Conservation (phyloP, 371 early-diverging fungal species). For the Syncephalastrum contaminatum region DNA sequence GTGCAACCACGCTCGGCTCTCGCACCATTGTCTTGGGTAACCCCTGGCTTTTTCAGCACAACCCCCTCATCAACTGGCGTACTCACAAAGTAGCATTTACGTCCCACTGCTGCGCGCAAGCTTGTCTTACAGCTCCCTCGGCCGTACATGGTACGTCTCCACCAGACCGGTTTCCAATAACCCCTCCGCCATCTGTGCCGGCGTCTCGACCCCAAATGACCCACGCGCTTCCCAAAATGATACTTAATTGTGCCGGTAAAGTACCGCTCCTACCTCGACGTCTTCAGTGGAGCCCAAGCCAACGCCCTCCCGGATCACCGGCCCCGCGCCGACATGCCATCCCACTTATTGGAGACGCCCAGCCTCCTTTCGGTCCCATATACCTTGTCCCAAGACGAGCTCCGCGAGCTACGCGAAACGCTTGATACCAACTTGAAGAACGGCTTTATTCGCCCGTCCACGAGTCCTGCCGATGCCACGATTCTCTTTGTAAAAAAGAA, state of each 20-base stretch:
- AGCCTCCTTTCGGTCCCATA: slow-evolving; percentile 28
- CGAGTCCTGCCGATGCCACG: slow-evolving; percentile 49
- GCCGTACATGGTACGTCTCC: neutral
- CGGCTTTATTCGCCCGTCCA: slow-evolving; percentile 39
- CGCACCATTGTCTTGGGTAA: slow-evolving; percentile 12
- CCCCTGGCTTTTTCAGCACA: slow-evolving; percentile 10
- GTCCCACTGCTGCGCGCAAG: neutral
- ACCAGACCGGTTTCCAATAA: neutral
- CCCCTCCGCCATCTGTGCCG: neutral
- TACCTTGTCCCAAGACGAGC: slow-evolving; percentile 31
- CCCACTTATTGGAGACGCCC: slow-evolving; percentile 13
- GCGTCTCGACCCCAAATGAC: neutral
- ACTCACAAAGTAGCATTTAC: neutral
- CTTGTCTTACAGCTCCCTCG: neutral
- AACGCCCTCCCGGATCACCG: slow-evolving; percentile 20
- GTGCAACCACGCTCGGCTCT: slow-evolving; percentile 1
- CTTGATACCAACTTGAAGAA: slow-evolving; percentile 21
- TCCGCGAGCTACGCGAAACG: slow-evolving; percentile 19
- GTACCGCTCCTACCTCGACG: slow-evolving; percentile 13
- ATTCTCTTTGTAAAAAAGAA: slow-evolving; percentile 55
- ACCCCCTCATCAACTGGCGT: slow-evolving; percentile 6
- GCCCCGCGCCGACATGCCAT: slow-evolving; percentile 17
- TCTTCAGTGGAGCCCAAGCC: slow-evolving; percentile 18
- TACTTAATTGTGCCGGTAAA: slow-evolving; percentile 12
- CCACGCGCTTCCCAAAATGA: neutral